Base-by-base conservation (phyloP, 192 early-diverging fungal species). In the Linnemannia hyalina region DNA sequence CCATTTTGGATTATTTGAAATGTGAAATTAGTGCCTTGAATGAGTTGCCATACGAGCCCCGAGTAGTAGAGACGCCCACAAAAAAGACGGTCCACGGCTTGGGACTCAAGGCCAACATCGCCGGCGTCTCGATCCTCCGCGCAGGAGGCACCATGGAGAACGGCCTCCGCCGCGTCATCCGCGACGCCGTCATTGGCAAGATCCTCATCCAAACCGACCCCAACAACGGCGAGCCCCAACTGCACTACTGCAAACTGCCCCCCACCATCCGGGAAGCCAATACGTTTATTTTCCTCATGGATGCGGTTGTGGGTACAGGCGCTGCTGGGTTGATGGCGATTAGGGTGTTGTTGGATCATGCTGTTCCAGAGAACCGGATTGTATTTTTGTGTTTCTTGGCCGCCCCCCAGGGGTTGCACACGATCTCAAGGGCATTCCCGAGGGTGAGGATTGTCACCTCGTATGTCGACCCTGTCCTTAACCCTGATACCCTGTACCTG, bases 291-390 rank as follows among this genome's bases (percentile, higher is more conserved):
- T 82, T 90, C 42, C 71, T 85, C 55, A 85, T 91, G 91, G 97
- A 99, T 88, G 95, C 97, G n/a, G 95, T 95, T 52, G 92, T 97
- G 20, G 95, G 95, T 6, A 97, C 97, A 13, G 98, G 98, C 44
- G 97, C 97, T 8, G 96, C 96, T 9, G 97, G 97, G 6, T 80
- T 99, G 90, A 99, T 99, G 98, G 97, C 98, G 22, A 96, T 99
- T 54, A 93, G 97, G 49, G 96, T 98, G 44, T 90, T 98, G 73
- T 84, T 97, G 10, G 98, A 99, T 89, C 97, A 99, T 77, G 93
- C 95, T 77, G 95, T 98, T 6, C 93, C 93, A 1, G 95, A 97
- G 85, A 90, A 94, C n/a, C 89, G 92, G 70, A 97, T 99, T 68
- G 92, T 97, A 22, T 97, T 98, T 84, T 80, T 97, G 49, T 94